Conservation (phyloP, 768 basidiomycete species). For the Sporobolomyces phaffii region DNA sequence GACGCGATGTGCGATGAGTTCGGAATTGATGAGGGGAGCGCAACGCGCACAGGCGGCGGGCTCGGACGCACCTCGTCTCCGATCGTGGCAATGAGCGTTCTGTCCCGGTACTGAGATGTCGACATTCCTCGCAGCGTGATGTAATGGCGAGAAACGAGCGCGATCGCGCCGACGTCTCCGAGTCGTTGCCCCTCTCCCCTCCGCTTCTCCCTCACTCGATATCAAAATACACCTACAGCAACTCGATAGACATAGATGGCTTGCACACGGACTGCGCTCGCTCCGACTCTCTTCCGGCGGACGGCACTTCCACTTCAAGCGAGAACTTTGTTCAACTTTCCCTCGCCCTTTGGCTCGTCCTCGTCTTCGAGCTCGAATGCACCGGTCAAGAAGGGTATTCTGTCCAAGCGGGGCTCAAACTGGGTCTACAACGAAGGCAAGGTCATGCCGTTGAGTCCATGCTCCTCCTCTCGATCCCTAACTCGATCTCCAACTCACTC, state of each 20-base stretch:
- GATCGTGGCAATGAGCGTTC: constrained; percentile 86
- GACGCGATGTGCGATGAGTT: too few species aligned
- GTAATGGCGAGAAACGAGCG: background rate
- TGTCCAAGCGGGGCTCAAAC: constrained; percentile 47
- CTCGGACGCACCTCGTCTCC: constrained; percentile 74
- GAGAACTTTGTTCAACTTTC: constrained; percentile 28
- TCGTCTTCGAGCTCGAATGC: background rate
- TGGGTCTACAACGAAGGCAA: constrained; percentile 76
- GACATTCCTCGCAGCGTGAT: background rate
- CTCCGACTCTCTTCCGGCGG: background rate
- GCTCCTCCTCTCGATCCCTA: background rate
- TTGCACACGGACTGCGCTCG: background rate
- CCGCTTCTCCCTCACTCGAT: background rate
- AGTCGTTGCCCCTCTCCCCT: background rate
- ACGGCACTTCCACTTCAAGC: background rate
- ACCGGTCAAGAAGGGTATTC: constrained; percentile 15
- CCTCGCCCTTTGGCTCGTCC: constrained; percentile 13
- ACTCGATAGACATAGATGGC: background rate
- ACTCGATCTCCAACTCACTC: too few species aligned
- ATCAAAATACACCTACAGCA: background rate
- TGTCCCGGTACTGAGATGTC: constrained; percentile 50
- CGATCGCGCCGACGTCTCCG: background rate
- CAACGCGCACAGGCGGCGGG: background rate
- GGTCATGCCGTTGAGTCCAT: constrained; percentile 69
- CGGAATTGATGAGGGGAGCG: background rate